Evolutionary conservation across 2,329 filamentous ascomycete species (phyloP).

Genomic region (Aspergillus japonicus): DNA sequence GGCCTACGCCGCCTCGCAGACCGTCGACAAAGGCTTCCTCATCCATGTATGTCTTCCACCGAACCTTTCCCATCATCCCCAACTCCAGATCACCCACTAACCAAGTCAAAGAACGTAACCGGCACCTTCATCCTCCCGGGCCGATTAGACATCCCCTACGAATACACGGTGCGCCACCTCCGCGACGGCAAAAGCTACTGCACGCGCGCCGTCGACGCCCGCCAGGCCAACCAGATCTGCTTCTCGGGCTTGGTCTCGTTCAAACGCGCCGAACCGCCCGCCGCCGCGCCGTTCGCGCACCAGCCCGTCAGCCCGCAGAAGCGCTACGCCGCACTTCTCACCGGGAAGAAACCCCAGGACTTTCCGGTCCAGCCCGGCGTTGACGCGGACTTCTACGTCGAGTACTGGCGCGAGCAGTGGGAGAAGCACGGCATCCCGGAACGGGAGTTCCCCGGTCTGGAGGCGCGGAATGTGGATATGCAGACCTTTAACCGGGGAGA

Average conservation of each 20-base stretch:
- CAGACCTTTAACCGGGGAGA: constrained; percentile 42
- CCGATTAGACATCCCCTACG: constrained; percentile 48
- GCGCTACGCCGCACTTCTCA: constrained; percentile 32
- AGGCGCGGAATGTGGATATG: constrained; percentile 56
- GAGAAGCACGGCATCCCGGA: constrained; percentile 21
- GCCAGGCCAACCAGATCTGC: constrained; percentile 49
- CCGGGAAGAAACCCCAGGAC: constrained; percentile 33
- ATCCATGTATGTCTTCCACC: constrained; percentile 47
- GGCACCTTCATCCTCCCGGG: constrained; percentile 54
- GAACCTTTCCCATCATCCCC: not conserved
- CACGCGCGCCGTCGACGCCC: constrained; percentile 53
- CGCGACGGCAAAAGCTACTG: constrained; percentile 54
- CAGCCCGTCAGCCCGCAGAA: constrained; percentile 30
- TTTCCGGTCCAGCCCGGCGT: constrained; percentile 34
- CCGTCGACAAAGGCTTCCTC: constrained; percentile 50
- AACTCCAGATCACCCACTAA: not conserved
- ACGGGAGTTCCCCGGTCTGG: constrained; percentile 42
- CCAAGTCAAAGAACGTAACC: constrained; percentile 46
- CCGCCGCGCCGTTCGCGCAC: constrained; percentile 25
- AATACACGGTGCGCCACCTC: constrained; percentile 52
- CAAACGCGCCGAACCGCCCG: constrained; percentile 44
- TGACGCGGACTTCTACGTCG: constrained; percentile 39
- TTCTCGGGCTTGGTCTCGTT: constrained; percentile 56
- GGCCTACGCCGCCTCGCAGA: constrained; percentile 57
- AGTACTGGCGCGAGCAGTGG: constrained; percentile 25